Evolutionary conservation across 441 rosid species (phyloP).

Genomic region (Eutrema salsugineum): DNA sequence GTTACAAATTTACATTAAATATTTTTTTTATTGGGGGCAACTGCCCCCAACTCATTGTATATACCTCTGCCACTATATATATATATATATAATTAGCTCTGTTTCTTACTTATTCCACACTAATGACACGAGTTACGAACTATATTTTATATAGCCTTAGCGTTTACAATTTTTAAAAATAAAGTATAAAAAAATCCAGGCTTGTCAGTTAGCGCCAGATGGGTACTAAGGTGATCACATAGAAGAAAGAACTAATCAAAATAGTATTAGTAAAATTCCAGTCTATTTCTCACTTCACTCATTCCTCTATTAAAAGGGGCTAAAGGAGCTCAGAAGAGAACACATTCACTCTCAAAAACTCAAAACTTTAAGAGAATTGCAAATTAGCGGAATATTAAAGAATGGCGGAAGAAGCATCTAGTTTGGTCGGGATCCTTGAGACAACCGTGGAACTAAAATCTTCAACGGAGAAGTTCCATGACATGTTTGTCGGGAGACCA

Average conservation of each 20-base stretch:
- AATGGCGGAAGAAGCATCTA: conserved; percentile 13
- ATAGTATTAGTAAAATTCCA: not conserved
- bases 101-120: too few relatives aligned
- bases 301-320: not conserved
- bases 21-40: too few relatives aligned
- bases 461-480: conserved; percentile 18
- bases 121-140: not conserved
- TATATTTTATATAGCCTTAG: not conserved
- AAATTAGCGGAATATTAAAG: not conserved
- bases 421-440: conserved; percentile 26
- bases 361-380: not conserved
- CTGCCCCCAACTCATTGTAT: too few relatives aligned
- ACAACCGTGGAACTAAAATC: conserved; percentile 24
- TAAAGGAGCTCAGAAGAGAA: not conserved
- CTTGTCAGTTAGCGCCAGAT: not conserved
- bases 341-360: not conserved
- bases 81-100: too few relatives aligned
- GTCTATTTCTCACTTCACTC: not conserved
- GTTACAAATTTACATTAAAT: too few relatives aligned
- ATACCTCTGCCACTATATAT: too few relatives aligned
- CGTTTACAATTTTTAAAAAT: not conserved
- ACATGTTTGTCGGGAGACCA: not conserved
- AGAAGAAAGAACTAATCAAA: not conserved
- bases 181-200: not conserved
- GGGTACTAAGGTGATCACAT: not conserved